phyloP scores from a whole-genome alignment of 345 rosid species.

The Psidium friedrichsthalianum region DNA sequence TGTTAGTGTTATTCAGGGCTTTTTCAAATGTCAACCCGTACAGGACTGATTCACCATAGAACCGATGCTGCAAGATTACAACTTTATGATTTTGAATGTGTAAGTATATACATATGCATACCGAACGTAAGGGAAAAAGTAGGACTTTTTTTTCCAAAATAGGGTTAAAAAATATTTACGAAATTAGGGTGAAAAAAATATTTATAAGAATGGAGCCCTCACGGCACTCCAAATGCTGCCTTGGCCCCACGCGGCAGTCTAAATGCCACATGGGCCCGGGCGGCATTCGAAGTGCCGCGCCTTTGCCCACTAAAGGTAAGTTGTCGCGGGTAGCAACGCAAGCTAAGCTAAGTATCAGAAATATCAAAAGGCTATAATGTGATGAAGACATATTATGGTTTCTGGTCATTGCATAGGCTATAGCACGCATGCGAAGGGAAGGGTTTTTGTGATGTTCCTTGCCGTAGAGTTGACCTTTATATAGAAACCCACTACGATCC shows the following conservation, averaged over 20 bases:
- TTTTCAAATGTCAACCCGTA: conserved; percentile 33
- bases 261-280: no score
- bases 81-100: not conserved
- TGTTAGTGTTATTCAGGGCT: conserved; percentile 37
- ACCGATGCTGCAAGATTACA: conserved; percentile 39
- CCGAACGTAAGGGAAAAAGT: not conserved
- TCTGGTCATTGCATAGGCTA: not conserved
- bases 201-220: no score
- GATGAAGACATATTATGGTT: not conserved
- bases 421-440: not conserved
- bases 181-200: no score
- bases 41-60: conserved; percentile 48
- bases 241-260: no score
- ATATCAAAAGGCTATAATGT: not conserved
- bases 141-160: no score
- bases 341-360: not conserved
- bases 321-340: not conserved
- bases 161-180: no score
- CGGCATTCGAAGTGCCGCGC: no score
- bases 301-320: not conserved
- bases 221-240: no score
- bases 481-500: not conserved
- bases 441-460: not conserved
- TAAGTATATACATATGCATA: not conserved
- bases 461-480: not conserved